Evolutionary conservation across 108 stramenopile species (phyloP), one percentile per base, ranked within the genome.

Genomic region (Conticribra weissflogii): DNA sequence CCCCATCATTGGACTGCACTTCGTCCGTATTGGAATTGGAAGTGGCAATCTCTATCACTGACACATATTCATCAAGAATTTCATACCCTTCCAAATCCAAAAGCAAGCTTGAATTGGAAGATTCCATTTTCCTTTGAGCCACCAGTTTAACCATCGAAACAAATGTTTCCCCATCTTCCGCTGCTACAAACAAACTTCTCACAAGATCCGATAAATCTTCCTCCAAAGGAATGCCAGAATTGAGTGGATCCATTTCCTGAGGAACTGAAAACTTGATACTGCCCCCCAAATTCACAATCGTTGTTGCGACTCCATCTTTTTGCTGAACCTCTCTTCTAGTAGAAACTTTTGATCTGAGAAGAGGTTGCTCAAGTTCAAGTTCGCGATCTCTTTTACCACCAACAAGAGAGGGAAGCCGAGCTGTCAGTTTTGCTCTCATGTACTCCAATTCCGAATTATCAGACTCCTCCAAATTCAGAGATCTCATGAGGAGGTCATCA

Each of bases 61-160:
- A 2, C 18, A 53, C 18, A 28, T 19, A 21, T 14, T 8, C 12
- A 16, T 12, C 33, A 45, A 30, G 1, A n/a, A 32, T 53, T 15
- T 67, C 16, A 24, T 55, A 67, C 29, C 54, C 66, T 4, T 31
- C 29, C 29, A 55, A 33, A 2, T 56, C 12, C 27, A 19, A 18
- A 33, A 67, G 22, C 66, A 53, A 67, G 5, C 41, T 23, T n/a
- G n/a, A n/a, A n/a, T n/a, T n/a, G 36, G 36, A 41, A 3, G 66
- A 67, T 29, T 34, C 0, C 3, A 53, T 36, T 2, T 27, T 24
- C 1, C 34, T 0, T 0, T 54, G 7, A 21, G 53, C 65, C 51
- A 30, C 46, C 8, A 14, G 27, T 22, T 31, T 18, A 27, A 67
- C n/a, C 14, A 25, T 9, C 17, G 33, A 41, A 8, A 67, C 36